phyloP scores from a whole-genome alignment of 2,329 filamentous ascomycete species.

The Hypoxylon sp. region DNA sequence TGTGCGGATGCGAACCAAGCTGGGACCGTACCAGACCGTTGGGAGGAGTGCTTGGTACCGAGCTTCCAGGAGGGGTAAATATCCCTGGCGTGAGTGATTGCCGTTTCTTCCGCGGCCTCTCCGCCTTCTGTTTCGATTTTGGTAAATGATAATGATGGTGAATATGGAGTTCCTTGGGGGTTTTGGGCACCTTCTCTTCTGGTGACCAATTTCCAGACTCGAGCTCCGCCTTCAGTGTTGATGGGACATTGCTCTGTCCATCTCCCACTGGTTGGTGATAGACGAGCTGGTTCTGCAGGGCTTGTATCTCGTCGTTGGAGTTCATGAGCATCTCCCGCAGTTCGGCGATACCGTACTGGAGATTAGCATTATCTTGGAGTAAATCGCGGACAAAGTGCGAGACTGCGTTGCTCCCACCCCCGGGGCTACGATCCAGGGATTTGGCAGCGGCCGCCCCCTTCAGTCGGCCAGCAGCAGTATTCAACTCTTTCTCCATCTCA shows the following conservation, averaged over 20 bases:
- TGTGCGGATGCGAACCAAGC: slow-evolving; percentile 60
- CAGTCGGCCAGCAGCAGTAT: slow-evolving; percentile 82
- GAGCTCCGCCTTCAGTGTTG: slow-evolving; percentile 81
- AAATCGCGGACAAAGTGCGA: slow-evolving; percentile 97
- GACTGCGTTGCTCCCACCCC: slow-evolving; percentile 79
- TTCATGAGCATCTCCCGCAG: slow-evolving; percentile 89
- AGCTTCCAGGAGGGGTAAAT: slow-evolving; percentile 69
- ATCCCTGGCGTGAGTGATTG: slow-evolving; percentile 73
- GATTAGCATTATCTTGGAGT: slow-evolving; percentile 92
- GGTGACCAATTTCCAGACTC: slow-evolving; percentile 62
- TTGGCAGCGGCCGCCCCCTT: slow-evolving; percentile 84
- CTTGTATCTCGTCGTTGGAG: slow-evolving; percentile 95
- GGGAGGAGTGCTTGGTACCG: slow-evolving; percentile 61
- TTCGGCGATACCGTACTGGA: slow-evolving; percentile 93
- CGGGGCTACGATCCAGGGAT: slow-evolving; percentile 71
- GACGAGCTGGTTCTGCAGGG: slow-evolving; percentile 83
- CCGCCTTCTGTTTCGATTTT: slow-evolving; percentile 69
- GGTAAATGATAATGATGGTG: slow-evolving; percentile 93
- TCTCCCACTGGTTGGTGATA: slow-evolving; percentile 79
- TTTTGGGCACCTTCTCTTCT: slow-evolving; percentile 54
- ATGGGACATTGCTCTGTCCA: slow-evolving; percentile 57
- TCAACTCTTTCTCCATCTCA: slow-evolving; percentile 84
- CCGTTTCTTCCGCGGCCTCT: slow-evolving; percentile 80
- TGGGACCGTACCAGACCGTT: slow-evolving; percentile 58
- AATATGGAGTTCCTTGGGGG: slow-evolving; percentile 86